Evolutionary conservation across 1,284 basidiomycete species (phyloP), one percentile per base, ranked within the genome.

Genomic region (Naganishia albida): DNA sequence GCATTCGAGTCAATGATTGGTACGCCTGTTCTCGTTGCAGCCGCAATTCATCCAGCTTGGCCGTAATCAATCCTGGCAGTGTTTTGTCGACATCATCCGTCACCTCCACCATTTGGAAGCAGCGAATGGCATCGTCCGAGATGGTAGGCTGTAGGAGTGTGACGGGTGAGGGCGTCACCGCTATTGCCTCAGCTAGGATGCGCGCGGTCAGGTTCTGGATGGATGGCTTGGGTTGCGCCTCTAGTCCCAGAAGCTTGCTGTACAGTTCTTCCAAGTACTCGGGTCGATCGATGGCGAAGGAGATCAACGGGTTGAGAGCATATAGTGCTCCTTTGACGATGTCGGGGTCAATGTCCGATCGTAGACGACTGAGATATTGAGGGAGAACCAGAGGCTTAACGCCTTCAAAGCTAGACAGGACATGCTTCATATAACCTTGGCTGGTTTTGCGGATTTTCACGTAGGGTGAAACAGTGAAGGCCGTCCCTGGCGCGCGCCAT

Each of bases 251-350:
- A 50, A 60, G 57, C 18, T 60, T 60, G 13, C 30, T 38, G 46
- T 50, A 60, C n/a, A 60, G 13, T 60, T 49, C 57, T 50, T 60
- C 57, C 13, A 60, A 23, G 46, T 50, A 60, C 49, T 60, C 57
- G n/a, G 57, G 57, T 26, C 57, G 57, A 49, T 60, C 57, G 23
- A 60, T 50, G 23, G 57, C 57, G 34, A 60, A 60, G 38, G 46
- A 28, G 25, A 60, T 48, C 12, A 60, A 34, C 34, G 46, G 57
- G 42, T 86, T 88, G 10, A 99, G 81, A 26, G 94, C 84, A 75
- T 96, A 94, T 23, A 99, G 81, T 7, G 94, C 94, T 16, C 91
- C 91, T 80, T 99, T 99, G 87, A 96, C 96, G 56, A 89, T 85
- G 79, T 98, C 95, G 25, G 93, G 91, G 72, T 93, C 90, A 67